Evolutionary conservation across 2,329 filamentous ascomycete species (phyloP).

Genomic region (Diaporthe vexans): DNA sequence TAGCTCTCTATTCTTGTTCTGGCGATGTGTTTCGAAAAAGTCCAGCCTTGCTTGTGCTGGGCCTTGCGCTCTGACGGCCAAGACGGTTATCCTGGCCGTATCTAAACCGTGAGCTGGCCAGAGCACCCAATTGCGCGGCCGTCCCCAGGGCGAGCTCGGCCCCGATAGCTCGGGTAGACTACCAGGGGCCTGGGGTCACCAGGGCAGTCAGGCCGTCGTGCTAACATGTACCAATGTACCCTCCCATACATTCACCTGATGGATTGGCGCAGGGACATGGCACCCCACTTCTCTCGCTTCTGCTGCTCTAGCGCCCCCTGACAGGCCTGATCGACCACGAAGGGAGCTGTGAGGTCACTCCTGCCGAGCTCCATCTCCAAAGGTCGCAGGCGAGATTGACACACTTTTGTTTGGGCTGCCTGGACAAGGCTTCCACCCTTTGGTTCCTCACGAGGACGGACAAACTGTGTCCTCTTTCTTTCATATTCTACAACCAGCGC

Average conservation of each 20-base stretch:
- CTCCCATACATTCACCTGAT: no score
- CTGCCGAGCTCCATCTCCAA: constrained; percentile 28
- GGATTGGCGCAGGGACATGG: not conserved
- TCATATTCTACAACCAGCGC: not conserved
- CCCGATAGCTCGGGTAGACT: constrained; percentile 21
- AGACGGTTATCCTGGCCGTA: constrained; percentile 17
- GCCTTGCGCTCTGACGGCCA: constrained; percentile 29
- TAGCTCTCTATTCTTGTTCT: not conserved
- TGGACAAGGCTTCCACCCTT: constrained; percentile 3
- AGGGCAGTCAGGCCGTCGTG: no score
- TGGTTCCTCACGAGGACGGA: not conserved
- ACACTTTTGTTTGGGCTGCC: not conserved
- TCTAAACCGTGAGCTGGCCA: constrained; percentile 30
- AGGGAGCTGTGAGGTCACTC: constrained; percentile 29
- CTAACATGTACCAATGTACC: not conserved
- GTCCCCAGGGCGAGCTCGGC: constrained; percentile 21
- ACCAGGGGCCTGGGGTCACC: not conserved
- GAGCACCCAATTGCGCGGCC: constrained; percentile 20
- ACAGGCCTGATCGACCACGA: constrained; percentile 17
- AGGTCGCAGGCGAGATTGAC: constrained; percentile 27
- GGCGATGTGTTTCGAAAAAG: constrained; percentile 33
- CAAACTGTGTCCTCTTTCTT: not conserved
- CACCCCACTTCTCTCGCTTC: constrained; percentile 2
- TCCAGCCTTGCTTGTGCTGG: constrained; percentile 15
- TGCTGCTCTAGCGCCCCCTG: constrained; percentile 11